Evolutionary conservation across 768 basidiomycete species (phyloP).

Genomic region (Zangia roseola): DNA sequence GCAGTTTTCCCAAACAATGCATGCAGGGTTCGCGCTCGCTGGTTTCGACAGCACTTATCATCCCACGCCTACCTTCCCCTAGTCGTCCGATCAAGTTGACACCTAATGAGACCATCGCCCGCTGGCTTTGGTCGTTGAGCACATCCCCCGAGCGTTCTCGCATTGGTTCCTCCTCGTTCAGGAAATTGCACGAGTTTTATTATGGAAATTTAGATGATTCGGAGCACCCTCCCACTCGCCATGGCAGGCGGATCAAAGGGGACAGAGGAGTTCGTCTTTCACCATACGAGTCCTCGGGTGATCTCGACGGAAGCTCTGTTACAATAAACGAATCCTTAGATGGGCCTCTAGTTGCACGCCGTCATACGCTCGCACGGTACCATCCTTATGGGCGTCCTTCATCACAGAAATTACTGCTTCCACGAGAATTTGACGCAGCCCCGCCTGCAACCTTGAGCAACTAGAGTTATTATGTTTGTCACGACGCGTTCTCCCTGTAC

Average conservation of each 20-base stretch:
- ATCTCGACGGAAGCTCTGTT: background rate
- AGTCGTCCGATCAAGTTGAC: slow-evolving; percentile 15
- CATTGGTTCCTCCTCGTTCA: background rate
- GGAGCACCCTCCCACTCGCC: background rate
- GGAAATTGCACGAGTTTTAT: background rate
- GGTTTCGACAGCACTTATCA: slow-evolving; percentile 11
- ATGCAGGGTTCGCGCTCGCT: slow-evolving; percentile 5
- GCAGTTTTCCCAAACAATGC: background rate
- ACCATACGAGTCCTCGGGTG: slow-evolving; percentile 15
- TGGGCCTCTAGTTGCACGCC: slow-evolving; percentile 12
- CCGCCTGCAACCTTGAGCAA: background rate
- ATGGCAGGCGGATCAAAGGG: slow-evolving; percentile 7
- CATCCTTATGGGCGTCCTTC: slow-evolving; percentile 20
- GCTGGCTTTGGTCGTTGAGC: slow-evolving; percentile 21
- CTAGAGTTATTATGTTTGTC: background rate
- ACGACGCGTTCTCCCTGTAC: background rate
- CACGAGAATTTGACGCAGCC: slow-evolving; percentile 7
- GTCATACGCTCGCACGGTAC: background rate
- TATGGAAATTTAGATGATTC: background rate
- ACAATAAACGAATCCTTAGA: slow-evolving; percentile 7
- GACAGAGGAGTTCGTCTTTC: slow-evolving; percentile 10
- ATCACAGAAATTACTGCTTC: slow-evolving; percentile 17
- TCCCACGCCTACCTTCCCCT: slow-evolving; percentile 29
- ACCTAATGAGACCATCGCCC: slow-evolving; percentile 19
- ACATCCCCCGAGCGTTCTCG: slow-evolving; percentile 11